Percentiles rank a stretch among this genome's conserved stretches.
These are phyloP conservation scores for Yamadazyma aaseri DNA, from an alignment of 1,139 yeast species.

Conservation along the genomic window DNA sequence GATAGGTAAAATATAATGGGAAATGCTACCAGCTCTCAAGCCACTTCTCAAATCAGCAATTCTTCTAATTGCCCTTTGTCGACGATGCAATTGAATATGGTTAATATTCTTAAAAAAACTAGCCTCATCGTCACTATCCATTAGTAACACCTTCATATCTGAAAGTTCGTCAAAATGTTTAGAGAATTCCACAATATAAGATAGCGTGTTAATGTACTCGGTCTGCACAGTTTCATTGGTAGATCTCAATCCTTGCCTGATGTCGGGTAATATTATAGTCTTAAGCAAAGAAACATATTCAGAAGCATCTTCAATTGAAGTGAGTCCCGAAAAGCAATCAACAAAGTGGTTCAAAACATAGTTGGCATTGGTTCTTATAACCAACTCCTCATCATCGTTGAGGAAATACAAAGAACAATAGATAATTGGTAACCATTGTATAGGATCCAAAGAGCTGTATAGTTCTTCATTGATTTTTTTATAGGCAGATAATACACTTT, in stretches of 20 bases:
- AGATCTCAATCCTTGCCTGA: conserved; percentile 69
- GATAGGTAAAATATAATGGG: conserved; percentile 82
- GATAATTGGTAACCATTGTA: conserved; percentile 81
- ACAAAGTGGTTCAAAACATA: conserved; percentile 63
- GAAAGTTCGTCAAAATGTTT: conserved; percentile 52
- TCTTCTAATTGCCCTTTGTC: conserved; percentile 77
- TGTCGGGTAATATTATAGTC: conserved; percentile 59
- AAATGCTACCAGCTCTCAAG: conserved; percentile 58
- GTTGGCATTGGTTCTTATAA: conserved; percentile 77
- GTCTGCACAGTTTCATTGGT: conserved; percentile 60
- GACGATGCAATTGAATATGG: conserved; percentile 83
- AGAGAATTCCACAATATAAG: conserved; percentile 57
- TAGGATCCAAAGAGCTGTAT: conserved; percentile 42
- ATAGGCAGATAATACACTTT: conserved; percentile 67
- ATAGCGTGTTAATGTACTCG: conserved; percentile 68
- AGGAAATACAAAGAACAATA: conserved; percentile 68
- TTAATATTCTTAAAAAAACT: conserved; percentile 78
- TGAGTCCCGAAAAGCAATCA: conserved; percentile 49
- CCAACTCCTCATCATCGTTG: conserved; percentile 76
- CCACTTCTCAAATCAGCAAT: conserved; percentile 40
- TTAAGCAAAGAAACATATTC: conserved; percentile 48
- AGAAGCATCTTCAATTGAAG: conserved; percentile 30
- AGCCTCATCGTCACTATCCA: conserved; percentile 75
- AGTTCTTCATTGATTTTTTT: conserved; percentile 58
- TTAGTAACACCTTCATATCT: conserved; percentile 67